These are phyloP conservation scores for Nevesoporus exiguus DNA, from an alignment of 768 basidiomycete genomes.

Conservation along the genomic window DNA sequence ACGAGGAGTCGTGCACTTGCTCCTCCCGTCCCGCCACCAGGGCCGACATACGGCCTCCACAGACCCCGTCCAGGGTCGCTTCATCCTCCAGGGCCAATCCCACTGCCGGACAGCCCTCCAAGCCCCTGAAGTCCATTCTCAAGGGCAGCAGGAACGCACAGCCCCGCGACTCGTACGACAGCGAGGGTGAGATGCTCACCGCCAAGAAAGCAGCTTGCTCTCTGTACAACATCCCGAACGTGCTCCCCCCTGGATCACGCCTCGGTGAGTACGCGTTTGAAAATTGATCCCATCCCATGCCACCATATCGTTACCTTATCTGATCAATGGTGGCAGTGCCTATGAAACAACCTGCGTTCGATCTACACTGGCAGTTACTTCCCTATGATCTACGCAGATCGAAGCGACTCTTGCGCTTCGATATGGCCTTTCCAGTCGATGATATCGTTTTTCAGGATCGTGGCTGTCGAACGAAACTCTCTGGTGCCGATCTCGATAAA, in stretches of 20 bases:
- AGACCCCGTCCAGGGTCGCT: conserved; percentile 16
- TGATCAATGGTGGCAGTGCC: conserved; percentile 31
- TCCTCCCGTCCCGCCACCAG: conserved; percentile 16
- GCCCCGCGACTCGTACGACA: conserved; percentile 25
- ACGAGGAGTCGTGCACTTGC: background rate
- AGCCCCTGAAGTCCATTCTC: conserved; percentile 30
- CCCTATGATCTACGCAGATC: conserved; percentile 35
- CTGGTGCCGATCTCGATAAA: conserved; percentile 40
- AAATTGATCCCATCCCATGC: background rate
- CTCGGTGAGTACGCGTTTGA: conserved; percentile 21
- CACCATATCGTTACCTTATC: conserved; percentile 22
- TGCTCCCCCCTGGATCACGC: conserved; percentile 24
- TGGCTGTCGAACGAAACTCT: conserved; percentile 27
- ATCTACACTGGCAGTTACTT: conserved; percentile 49
- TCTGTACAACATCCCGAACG: conserved; percentile 23
- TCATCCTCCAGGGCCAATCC: conserved; percentile 20
- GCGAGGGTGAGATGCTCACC: conserved; percentile 26
- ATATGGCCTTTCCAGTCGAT: conserved; percentile 45
- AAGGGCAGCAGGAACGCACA: conserved; percentile 22
- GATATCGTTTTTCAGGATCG: conserved; percentile 24
- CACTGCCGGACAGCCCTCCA: conserved; percentile 20
- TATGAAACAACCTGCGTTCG: conserved; percentile 39
- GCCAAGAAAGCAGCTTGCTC: conserved; percentile 21
- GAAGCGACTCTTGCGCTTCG: conserved; percentile 45
- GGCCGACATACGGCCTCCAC: conserved; percentile 15